Base-by-base conservation (phyloP, 176 grass and related monocot species). In the Bromus sterilis region DNA sequence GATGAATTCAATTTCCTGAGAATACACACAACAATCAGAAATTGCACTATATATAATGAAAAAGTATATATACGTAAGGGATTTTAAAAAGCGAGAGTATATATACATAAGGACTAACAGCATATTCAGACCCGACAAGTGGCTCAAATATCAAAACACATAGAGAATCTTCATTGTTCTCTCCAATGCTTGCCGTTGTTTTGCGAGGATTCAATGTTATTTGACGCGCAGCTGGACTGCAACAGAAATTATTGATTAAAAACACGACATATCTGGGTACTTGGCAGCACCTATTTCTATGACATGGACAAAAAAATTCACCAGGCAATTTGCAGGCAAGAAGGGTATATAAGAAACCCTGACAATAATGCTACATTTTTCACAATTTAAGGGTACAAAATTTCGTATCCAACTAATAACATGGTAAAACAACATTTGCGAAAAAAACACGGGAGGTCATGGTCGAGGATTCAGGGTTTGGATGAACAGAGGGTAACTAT, bases 1-100 rank as follows among this genome's bases (percentile, higher is more conserved):
- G 70, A 97, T 97, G 76, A 94, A 97, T 79, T 94, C 89, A 76
- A 97, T 82, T 78, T 88, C 94, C 91, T 97, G 76, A 66, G 82
- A 78, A 62, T 62, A 35, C 56, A 71, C 65, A 71, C 25, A 81
- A 48, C 2, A 0, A 71, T 59, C 41, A 74, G 32, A 11, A 51
- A 56, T 78, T 25, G 31, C 34, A 44, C 56, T 35, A 33, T 8
- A 65, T 81, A 71, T 29, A 76, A 43, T 63, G 26, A 76, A 1
- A 6, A n/a, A 56, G 21, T 12, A 3, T 68, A 2, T 2, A 81
- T 76, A 80, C 3, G 78, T 72, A 80, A 78, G 74, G 60, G n/a
- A n/a, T n/a, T n/a, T n/a, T n/a, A n/a, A n/a, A n/a, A n/a, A n/a
- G n/a, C n/a, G n/a, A n/a, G n/a, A n/a, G 78, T 39, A 3, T 68